Conservation (phyloP, 352 stramenopile genomes). For the Phytophthora sojae region DNA sequence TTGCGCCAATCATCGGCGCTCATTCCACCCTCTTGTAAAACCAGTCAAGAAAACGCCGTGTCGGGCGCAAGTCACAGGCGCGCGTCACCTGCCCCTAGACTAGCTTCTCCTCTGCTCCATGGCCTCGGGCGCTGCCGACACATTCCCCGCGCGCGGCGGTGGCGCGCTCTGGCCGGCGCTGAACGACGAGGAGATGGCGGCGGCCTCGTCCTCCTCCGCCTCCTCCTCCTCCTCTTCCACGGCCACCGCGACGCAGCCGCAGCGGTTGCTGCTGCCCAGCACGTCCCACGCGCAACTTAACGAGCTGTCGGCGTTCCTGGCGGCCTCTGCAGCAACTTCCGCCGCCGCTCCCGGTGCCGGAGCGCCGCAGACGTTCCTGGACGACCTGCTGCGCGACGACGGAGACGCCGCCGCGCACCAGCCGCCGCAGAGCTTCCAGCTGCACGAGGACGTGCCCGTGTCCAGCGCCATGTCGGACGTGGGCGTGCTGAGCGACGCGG, state of each 20-base stretch:
- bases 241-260: slow-evolving; percentile 6
- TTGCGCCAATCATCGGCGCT: too few species aligned
- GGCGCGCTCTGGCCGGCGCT: slow-evolving; percentile 24
- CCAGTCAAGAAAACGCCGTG: too few species aligned
- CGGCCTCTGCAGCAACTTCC: slow-evolving; percentile 11
- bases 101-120: not conserved
- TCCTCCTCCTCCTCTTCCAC: not conserved
- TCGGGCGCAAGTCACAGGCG: slow-evolving; percentile 5
- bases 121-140: slow-evolving; percentile 20
- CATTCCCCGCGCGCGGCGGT: not conserved
- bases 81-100: not conserved
- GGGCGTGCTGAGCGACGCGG: slow-evolving; percentile 18
- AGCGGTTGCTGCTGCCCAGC: slow-evolving; percentile 6
- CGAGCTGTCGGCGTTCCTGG: slow-evolving; percentile 44
- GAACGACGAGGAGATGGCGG: slow-evolving; percentile 20
- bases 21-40: too few species aligned
- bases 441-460: slow-evolving; percentile 17
- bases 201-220: not conserved
- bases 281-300: slow-evolving; percentile 10
- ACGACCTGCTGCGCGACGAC: slow-evolving; percentile 55
- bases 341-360: not conserved
- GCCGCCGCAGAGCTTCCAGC: slow-evolving; percentile 12
- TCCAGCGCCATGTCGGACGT: slow-evolving; percentile 22
- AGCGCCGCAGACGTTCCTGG: slow-evolving; percentile 44
- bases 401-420: slow-evolving; percentile 16